Evolutionary conservation across 345 rosid species (phyloP).

Genomic region (Nasturtium officinale): DNA sequence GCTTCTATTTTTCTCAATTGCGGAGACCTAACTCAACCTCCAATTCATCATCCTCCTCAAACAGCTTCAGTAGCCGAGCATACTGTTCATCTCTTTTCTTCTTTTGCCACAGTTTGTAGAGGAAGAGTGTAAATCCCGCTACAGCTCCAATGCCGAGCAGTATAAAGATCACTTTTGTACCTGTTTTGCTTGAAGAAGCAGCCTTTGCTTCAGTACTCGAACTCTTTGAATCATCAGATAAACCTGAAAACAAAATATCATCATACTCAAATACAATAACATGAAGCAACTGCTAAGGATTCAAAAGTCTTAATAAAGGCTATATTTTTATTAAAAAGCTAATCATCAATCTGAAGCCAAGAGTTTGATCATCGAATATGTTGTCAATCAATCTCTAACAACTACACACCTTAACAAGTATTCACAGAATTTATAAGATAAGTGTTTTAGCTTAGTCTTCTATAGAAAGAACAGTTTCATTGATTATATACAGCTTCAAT

Average conservation of each 20-base stretch:
- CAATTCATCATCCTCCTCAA: slow-evolving; percentile 94
- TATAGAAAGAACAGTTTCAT: not conserved
- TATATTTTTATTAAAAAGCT: too few relatives aligned
- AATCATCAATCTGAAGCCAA: not conserved
- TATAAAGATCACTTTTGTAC: slow-evolving; percentile 54
- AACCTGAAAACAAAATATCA: slow-evolving; percentile 49
- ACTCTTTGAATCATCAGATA: slow-evolving; percentile 52
- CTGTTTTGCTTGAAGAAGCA: slow-evolving; percentile 49
- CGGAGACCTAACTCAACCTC: slow-evolving; percentile 95
- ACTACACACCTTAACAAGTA: not conserved
- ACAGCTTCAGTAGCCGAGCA: slow-evolving; percentile 87
- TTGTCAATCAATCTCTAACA: not conserved
- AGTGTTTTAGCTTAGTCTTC: not conserved
- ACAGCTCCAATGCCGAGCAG: slow-evolving; percentile 51
- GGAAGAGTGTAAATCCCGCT: slow-evolving; percentile 54
- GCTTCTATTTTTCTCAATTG: slow-evolving; percentile 47
- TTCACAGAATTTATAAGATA: not conserved
- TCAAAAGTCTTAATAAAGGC: not conserved
- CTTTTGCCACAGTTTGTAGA: slow-evolving; percentile 87
- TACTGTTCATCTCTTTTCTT: slow-evolving; percentile 94
- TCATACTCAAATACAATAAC: not conserved
- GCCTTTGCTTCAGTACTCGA: slow-evolving; percentile 45
- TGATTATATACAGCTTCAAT: not conserved
- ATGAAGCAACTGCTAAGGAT: not conserved
- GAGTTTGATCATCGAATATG: not conserved